Evolutionary conservation across 2,329 filamentous ascomycete genomes (phyloP).

Genomic region (Emmonsia crescens): DNA sequence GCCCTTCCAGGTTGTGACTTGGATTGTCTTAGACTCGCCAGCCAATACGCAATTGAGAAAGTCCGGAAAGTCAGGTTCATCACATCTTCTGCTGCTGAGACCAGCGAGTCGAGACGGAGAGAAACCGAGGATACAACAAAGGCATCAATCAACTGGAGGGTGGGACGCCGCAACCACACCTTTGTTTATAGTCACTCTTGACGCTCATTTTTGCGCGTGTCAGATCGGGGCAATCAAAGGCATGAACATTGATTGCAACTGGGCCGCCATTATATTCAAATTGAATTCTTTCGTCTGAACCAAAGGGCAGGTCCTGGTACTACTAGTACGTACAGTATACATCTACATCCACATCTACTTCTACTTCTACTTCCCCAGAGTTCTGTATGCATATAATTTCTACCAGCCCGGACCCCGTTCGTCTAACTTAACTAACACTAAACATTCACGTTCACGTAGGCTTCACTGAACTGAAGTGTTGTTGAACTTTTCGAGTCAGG

Average conservation of each 20-base stretch:
- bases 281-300: neutral
- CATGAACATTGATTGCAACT: slow-evolving; percentile 3
- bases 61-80: too few species aligned
- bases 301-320: slow-evolving; percentile 1
- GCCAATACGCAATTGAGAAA: neutral
- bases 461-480: neutral
- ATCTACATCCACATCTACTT: neutral
- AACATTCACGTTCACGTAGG: neutral
- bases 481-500: slow-evolving; percentile 1
- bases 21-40: neutral
- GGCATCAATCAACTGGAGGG: neutral
- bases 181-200: too few species aligned
- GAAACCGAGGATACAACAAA: neutral
- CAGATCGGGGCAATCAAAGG: slow-evolving; percentile 1
- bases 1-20: neutral
- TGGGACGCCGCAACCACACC: slow-evolving; percentile 1
- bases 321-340: neutral
- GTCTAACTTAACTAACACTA: neutral
- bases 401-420: neutral
- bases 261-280: neutral
- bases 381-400: neutral
- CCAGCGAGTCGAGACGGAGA: too few species aligned
- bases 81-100: neutral
- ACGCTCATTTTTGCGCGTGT: neutral
- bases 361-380: neutral